Evolutionary conservation across 768 basidiomycete species (phyloP).

Genomic region (Serendipita indica): DNA sequence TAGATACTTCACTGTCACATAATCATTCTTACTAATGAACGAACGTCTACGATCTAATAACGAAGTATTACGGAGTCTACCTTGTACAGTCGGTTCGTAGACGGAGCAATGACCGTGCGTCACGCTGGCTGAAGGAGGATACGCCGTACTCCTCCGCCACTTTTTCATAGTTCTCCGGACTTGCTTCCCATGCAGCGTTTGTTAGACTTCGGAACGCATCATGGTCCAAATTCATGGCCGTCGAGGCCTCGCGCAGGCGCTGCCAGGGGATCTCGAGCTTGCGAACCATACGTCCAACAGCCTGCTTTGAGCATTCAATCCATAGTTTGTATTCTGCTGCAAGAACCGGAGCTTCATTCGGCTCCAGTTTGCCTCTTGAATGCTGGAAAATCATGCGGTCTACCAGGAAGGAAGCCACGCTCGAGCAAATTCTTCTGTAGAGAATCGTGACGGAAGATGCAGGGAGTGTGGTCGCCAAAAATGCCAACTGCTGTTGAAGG

Average conservation of each 20-base stretch:
- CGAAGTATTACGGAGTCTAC: background rate
- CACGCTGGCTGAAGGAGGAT: background rate
- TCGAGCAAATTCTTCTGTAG: conserved; percentile 60
- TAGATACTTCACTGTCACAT: too few species aligned
- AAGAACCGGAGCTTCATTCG: conserved; percentile 45
- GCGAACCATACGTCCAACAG: conserved; percentile 26
- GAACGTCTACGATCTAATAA: too few species aligned
- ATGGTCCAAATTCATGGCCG: conserved; percentile 48
- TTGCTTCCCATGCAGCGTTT: background rate
- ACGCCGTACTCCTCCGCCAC: background rate
- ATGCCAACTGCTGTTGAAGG: conserved; percentile 62
- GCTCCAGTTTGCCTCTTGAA: conserved; percentile 43
- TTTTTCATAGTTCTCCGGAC: background rate
- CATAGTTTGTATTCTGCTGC: conserved; percentile 65
- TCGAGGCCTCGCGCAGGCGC: conserved; percentile 51
- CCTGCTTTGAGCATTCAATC: conserved; percentile 55
- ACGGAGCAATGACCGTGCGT: background rate
- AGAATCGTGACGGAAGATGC: conserved; percentile 38
- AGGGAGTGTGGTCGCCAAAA: conserved; percentile 52
- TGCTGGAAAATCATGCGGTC: conserved; percentile 74
- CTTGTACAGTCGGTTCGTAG: conserved; percentile 1
- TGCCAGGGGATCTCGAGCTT: conserved; percentile 65
- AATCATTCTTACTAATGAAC: too few species aligned
- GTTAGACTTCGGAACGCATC: conserved; percentile 26
- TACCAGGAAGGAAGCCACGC: conserved; percentile 60